Evolutionary conservation across 2,329 filamentous ascomycete species (phyloP).

Genomic region (Penicillium sp.): DNA sequence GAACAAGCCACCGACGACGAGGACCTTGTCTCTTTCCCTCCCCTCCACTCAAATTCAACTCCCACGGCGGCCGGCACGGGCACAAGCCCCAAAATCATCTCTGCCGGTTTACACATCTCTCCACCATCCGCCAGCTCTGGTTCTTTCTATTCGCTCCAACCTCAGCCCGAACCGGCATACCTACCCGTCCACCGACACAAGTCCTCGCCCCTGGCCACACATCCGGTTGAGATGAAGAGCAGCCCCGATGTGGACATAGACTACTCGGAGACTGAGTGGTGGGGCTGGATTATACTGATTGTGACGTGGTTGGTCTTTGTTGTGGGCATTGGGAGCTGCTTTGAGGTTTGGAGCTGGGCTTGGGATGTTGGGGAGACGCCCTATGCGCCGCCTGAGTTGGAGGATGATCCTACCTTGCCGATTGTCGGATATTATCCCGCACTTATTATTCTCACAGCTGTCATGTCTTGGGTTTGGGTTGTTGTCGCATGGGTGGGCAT

Average conservation of each 20-base stretch:
- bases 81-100: slow-evolving; percentile 15
- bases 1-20: slow-evolving; percentile 82
- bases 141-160: slow-evolving; percentile 57
- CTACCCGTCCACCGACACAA: slow-evolving; percentile 34
- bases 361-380: slow-evolving; percentile 98
- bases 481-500: slow-evolving; percentile 96
- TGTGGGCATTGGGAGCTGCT: slow-evolving; percentile 90
- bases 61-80: slow-evolving; percentile 12
- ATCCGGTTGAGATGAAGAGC: slow-evolving; percentile 29
- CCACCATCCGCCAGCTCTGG: slow-evolving; percentile 59
- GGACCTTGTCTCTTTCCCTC: slow-evolving; percentile 66
- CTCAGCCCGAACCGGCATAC: slow-evolving; percentile 38
- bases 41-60: slow-evolving; percentile 38
- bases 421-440: slow-evolving; percentile 98
- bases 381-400: slow-evolving; percentile 89
- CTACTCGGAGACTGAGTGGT: slow-evolving; percentile 94
- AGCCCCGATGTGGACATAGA: slow-evolving; percentile 63
- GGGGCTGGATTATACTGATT: slow-evolving; percentile 90
- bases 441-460: slow-evolving; percentile 83
- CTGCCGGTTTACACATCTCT: slow-evolving; percentile 28
- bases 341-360: slow-evolving; percentile 96
- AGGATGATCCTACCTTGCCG: slow-evolving; percentile 90
- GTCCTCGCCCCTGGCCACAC: slow-evolving; percentile 39
- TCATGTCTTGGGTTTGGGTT: slow-evolving; percentile 99
- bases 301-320: slow-evolving; percentile 97